Conservation (phyloP, 306 rosid genomes). For the Hippophae tibetana region DNA sequence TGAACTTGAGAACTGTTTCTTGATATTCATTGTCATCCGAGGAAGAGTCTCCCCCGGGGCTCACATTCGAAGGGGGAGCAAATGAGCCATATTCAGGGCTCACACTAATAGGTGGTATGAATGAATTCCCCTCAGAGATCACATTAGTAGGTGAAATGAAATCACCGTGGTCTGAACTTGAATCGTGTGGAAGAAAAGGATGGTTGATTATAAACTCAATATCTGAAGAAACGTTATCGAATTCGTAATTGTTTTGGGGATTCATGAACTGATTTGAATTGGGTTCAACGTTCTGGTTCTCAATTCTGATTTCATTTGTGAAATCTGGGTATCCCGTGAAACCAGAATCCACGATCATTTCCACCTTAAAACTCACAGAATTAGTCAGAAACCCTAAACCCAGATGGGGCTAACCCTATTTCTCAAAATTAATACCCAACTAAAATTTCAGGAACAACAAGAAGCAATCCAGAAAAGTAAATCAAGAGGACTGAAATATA, state of each 20-base stretch:
- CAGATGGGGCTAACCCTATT: background rate
- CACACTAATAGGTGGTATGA: constrained; percentile 9
- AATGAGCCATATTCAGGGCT: constrained; percentile 7
- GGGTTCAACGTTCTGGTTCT: constrained; percentile 7
- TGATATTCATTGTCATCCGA: constrained; percentile 43
- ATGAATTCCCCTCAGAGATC: constrained; percentile 7
- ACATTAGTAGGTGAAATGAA: constrained; percentile 1
- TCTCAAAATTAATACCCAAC: background rate
- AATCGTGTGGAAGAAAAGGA: constrained; percentile 8
- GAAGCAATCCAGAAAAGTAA: too few relatives aligned
- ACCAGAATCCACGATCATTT: constrained; percentile 20
- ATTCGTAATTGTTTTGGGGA: constrained; percentile 4
- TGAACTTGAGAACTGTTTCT: constrained; percentile 50
- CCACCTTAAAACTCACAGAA: background rate
- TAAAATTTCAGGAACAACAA: background rate
- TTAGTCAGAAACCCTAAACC: background rate
- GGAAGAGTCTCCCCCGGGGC: constrained; percentile 29
- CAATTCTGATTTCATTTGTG: constrained; percentile 9
- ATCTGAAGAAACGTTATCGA: constrained; percentile 18
- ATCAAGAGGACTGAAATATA: too few relatives aligned
- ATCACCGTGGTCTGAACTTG: background rate
- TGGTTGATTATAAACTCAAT: constrained; percentile 7
- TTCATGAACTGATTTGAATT: constrained; percentile 13
- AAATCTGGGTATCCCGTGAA: constrained; percentile 19
- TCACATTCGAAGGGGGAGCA: constrained; percentile 15